Conservation (phyloP, 1,284 basidiomycete species). For the Cutaneotrichosporon cyanovorans region DNA sequence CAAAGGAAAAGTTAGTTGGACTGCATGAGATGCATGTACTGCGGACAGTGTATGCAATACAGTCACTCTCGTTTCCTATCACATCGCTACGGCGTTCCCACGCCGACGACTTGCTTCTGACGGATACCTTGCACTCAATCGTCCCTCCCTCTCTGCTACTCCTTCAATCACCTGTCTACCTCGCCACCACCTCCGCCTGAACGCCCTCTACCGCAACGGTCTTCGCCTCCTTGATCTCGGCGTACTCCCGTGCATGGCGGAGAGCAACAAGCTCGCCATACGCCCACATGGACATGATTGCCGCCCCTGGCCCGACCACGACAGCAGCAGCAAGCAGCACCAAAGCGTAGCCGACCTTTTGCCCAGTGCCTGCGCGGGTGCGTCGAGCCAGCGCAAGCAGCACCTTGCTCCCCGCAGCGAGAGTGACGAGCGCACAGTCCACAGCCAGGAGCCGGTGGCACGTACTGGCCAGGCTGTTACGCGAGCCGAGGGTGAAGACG, state of each 20-base stretch:
- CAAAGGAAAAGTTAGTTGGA: no score
- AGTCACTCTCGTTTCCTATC: no score
- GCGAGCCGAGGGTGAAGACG: not conserved
- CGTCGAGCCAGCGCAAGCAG: constrained; percentile 5
- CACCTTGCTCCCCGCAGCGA: constrained; percentile 3
- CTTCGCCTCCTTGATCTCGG: no score
- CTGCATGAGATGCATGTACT: no score
- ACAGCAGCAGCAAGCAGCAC: not conserved
- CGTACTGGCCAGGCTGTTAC: not conserved
- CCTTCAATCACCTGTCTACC: no score
- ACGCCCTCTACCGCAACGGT: no score
- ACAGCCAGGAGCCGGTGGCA: constrained; percentile 4
- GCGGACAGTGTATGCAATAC: no score
- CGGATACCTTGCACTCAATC: no score
- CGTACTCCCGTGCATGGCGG: constrained; percentile 2
- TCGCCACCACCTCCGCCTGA: no score
- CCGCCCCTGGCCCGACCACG: constrained; percentile 10
- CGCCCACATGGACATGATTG: constrained; percentile 11
- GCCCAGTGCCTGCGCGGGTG: not conserved
- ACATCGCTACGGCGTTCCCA: no score
- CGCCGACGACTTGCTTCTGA: no score
- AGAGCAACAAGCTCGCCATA: constrained; percentile 9
- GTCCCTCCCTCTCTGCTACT: no score
- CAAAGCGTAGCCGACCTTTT: not conserved
- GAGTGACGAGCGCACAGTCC: constrained; percentile 6